Evolutionary conservation across 345 rosid genomes (phyloP).

Genomic region (Noccaea bulbosa): DNA sequence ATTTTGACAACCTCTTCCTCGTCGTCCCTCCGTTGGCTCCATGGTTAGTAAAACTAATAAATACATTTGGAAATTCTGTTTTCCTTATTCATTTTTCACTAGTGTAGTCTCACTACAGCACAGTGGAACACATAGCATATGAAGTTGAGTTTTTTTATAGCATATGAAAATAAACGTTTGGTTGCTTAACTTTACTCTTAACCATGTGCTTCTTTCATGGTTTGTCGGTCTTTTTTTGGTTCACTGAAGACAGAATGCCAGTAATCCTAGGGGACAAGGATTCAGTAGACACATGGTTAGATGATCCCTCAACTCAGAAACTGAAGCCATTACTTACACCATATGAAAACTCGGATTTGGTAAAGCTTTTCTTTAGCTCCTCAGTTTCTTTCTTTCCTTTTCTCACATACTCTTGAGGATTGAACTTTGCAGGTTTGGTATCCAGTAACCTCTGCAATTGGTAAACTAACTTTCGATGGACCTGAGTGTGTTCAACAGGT

Average conservation of each 20-base stretch:
- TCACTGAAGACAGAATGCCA: conserved; percentile 80
- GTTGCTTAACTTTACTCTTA: neutral
- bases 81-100: neutral
- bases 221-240: neutral
- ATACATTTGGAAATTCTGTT: neutral
- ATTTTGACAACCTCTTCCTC: conserved; percentile 80
- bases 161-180: neutral
- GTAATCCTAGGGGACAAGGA: conserved; percentile 76
- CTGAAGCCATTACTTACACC: conserved; percentile 63
- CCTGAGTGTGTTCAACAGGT: conserved; percentile 95
- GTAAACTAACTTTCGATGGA: conserved; percentile 75
- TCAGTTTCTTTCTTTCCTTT: neutral
- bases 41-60: conserved; percentile 60
- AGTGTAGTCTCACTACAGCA: neutral
- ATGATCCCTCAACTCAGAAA: conserved; percentile 54
- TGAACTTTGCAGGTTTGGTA: conserved; percentile 66
- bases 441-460: conserved; percentile 86
- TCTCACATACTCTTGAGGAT: conserved; percentile 5
- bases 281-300: conserved; percentile 70
- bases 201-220: neutral
- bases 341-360: conserved; percentile 75
- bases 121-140: conserved; percentile 7
- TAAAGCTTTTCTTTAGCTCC: conserved; percentile 43
- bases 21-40: conserved; percentile 71
- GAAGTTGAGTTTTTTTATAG: neutral